Evolutionary conservation across 2,329 filamentous ascomycete species (phyloP), one percentile per base, ranked within the genome.

Genomic region (Hymenoscyphus linearis): DNA sequence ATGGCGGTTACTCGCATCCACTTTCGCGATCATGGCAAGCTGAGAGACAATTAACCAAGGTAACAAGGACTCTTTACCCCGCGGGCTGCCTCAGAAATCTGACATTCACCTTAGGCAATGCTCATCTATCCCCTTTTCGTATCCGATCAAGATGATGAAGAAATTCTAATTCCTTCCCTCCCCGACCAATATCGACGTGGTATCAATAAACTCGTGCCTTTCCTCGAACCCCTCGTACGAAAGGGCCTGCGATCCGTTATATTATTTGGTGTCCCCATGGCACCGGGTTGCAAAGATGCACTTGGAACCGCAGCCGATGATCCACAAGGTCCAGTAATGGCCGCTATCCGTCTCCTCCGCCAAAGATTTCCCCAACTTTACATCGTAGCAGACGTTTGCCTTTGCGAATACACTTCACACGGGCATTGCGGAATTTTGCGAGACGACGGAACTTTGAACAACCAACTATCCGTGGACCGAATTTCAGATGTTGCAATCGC

Each of bases 321-420:
- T 73, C 93, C 93, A 37, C 82, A 90, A 66, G 95, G 95, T 40
- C 95, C 95, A 18, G 95, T 98, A 57, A 96, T 98, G 69, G 86
- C 86, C 70, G 84, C 85, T 55, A 97, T 98, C 72, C 89, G 88
- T 57, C 82, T 97, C 34, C 82, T 99, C 61, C 88, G 91, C 68
- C 85, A 90, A 66, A 82, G 86, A 44, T 98, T 97, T 76, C 95
- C 95, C 2, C 86, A 91, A 64, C 83, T 99, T 63, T 98, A 96
- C 78, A 91, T 99, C 70, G 87, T 89, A 67, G 86, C 88, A 63
- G 95, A 99, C 74, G 95, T 99, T 62, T 98, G 95, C 73, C 87
- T 99, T 7, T 99, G 95, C 83, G 95, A 99, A 77, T 99, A 99
- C 78, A 99, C 95, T 0, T 95, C 90, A 6, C 95, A 99, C 75